phyloP scores from a whole-genome alignment of 148 eudicot genomes.

The Vaccinium macrocarpon region DNA sequence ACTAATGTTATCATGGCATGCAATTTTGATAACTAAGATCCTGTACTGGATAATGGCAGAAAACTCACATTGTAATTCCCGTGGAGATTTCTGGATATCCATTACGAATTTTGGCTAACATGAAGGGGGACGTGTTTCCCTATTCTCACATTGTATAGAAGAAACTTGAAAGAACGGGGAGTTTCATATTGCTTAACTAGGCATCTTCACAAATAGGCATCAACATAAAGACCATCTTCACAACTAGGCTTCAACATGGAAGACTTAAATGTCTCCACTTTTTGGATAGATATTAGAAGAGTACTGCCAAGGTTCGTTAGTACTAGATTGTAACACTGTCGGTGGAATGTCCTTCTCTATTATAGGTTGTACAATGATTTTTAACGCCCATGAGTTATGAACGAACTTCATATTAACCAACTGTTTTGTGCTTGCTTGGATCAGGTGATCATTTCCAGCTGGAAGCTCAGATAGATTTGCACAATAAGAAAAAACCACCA shows the following conservation, averaged over 20 bases:
- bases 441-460: slow-evolving; percentile 70
- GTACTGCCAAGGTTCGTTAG: not conserved
- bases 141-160: not conserved
- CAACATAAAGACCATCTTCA: not conserved
- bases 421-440: slow-evolving; percentile 20
- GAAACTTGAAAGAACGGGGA: not conserved
- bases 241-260: not conserved
- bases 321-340: not conserved
- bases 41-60: not conserved
- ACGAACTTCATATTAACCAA: slow-evolving; percentile 11
- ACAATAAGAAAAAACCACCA: slow-evolving; percentile 67
- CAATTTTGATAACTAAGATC: not conserved
- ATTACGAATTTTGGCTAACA: not conserved
- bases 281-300: not conserved
- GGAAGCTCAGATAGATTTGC: slow-evolving; percentile 54
- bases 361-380: not conserved
- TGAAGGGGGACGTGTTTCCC: not conserved
- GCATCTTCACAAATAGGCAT: not conserved
- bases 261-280: not conserved
- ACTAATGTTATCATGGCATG: not conserved
- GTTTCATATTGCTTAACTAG: not conserved
- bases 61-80: not conserved
- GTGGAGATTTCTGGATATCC: not conserved
- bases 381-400: not conserved
- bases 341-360: not conserved